Percentiles rank a stretch among this genome's conserved stretches.
Conservation (phyloP, 257 asterid species). For the Solanum gracilifrons region DNA sequence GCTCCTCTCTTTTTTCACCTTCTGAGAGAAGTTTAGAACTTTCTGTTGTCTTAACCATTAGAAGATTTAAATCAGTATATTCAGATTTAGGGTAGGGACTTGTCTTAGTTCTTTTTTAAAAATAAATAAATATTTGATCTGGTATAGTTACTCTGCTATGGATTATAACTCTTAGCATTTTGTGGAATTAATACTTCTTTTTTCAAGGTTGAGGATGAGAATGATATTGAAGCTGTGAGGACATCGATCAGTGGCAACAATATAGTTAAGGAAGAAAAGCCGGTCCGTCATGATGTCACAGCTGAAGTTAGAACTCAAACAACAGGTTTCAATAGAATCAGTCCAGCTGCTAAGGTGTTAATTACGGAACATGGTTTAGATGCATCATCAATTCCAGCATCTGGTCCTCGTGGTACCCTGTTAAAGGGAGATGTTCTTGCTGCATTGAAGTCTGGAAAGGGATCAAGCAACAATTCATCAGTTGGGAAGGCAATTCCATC, state of each 20-base stretch:
- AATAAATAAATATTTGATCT: not conserved
- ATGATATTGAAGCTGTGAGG: conserved; percentile 67
- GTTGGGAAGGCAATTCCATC: conserved; percentile 36
- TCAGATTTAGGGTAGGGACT: not conserved
- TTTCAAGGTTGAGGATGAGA: conserved; percentile 86
- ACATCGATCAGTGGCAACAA: conserved; percentile 33
- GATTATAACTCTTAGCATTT: not conserved
- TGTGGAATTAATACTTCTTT: conserved; percentile 16
- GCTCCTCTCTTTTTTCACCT: not conserved
- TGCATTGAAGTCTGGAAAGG: conserved; percentile 79
- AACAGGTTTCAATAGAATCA: conserved; percentile 48
- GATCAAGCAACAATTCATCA: conserved; percentile 32
- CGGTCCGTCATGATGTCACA: conserved; percentile 23
- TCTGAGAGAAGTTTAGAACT: not conserved
- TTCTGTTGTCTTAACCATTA: not conserved
- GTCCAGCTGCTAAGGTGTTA: conserved; percentile 95
- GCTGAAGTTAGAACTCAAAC: conserved; percentile 29
- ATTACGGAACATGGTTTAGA: conserved; percentile 68
- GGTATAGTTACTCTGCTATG: not conserved
- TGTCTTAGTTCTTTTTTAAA: not conserved
- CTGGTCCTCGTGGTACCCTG: conserved; percentile 98
- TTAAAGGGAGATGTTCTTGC: conserved; percentile 91
- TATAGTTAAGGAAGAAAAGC: conserved; percentile 39
- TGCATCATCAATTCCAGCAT: conserved; percentile 62
- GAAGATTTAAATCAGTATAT: not conserved